phyloP scores from a whole-genome alignment of 345 rosid genomes.

The Toxicodendron radicans region DNA sequence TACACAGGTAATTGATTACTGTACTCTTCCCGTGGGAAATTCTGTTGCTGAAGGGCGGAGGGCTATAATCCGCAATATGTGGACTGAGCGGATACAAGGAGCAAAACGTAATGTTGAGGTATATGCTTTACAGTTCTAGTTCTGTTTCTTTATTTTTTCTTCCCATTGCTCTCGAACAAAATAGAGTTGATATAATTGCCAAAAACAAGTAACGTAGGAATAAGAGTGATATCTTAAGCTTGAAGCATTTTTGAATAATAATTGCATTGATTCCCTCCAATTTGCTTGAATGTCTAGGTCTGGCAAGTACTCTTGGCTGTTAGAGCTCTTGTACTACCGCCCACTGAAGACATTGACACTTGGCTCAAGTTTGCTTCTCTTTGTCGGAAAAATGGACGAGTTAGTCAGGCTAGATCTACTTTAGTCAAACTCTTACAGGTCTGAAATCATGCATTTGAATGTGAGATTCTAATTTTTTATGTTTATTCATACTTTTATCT shows the following conservation, averaged over 20 bases:
- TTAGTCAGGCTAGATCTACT: constrained; percentile 96
- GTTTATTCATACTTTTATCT: constrained; percentile 20
- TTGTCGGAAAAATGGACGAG: constrained; percentile 84
- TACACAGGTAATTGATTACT: constrained; percentile 82
- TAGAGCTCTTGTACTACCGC: constrained; percentile 93
- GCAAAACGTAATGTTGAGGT: constrained; percentile 97
- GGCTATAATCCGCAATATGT: constrained; percentile 91
- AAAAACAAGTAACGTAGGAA: not conserved
- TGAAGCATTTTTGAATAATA: not conserved
- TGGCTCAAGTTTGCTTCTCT: constrained; percentile 98
- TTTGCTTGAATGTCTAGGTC: constrained; percentile 48
- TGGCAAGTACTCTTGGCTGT: constrained; percentile 93
- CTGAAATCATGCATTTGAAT: constrained; percentile 15
- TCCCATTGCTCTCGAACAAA: not conserved
- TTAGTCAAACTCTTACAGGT: constrained; percentile 92
- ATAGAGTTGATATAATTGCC: not conserved
- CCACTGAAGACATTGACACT: constrained; percentile 84
- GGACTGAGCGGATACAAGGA: constrained; percentile 97
- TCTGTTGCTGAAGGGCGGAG: constrained; percentile 82
- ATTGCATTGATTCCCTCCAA: not conserved
- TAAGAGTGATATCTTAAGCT: not conserved
- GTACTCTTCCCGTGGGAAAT: constrained; percentile 77
- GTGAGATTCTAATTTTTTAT: constrained; percentile 8
- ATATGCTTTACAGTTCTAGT: constrained; percentile 11
- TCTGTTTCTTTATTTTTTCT: not conserved